Evolutionary conservation across 2,329 filamentous ascomycete species (phyloP), one percentile per base, ranked within the genome.

Genomic region (Madurella mycetomatis): DNA sequence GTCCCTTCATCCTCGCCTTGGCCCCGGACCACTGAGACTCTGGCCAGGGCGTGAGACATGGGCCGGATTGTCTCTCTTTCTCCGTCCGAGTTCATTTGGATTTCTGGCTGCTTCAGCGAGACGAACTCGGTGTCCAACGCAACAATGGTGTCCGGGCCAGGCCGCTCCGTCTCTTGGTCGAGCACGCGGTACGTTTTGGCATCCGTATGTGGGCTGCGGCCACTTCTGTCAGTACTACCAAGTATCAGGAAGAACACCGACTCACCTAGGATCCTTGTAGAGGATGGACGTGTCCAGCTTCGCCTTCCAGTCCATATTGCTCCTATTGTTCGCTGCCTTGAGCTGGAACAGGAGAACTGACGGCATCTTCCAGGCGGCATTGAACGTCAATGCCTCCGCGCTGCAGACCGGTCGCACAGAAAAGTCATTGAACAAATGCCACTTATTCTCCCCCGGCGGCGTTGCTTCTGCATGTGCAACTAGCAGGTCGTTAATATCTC

Each of bases 391-490:
- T 0, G 92, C 95, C 67, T 99, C 92, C 57, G 91, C 86, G 30
- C 83, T 81, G 32, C 86, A 83, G 15, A 96, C 83, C 9, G 87
- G 85, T 12, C 88, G 84, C 18, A 99, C 95, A 37, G 96, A 73
- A 65, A 99, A 99, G 71, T 99, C 94, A 64, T 99, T 99, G 75
- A 99, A 96, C 1, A 99, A 73, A 71, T 97, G 90, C 95, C 95
- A 99, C 63, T 87, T 86, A 64, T 83, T 86, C 59, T 84, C 79
- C 3, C 74, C 75, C 1, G 83, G 78, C 0, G 80, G 69, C 41
- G 81, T 76, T 0, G 78, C 75, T 51, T 84, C 82, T 0, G 88
- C 83, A 49, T 90, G 84, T 12, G 82, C 81, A 54, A 88, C 86
- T 87, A 51, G 15, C 25, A 17, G 34, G 42, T 5, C 2, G 57